These are phyloP conservation scores for Kuraishia capsulata DNA, from an alignment of 805 yeast genomes.

Conservation along the genomic window DNA sequence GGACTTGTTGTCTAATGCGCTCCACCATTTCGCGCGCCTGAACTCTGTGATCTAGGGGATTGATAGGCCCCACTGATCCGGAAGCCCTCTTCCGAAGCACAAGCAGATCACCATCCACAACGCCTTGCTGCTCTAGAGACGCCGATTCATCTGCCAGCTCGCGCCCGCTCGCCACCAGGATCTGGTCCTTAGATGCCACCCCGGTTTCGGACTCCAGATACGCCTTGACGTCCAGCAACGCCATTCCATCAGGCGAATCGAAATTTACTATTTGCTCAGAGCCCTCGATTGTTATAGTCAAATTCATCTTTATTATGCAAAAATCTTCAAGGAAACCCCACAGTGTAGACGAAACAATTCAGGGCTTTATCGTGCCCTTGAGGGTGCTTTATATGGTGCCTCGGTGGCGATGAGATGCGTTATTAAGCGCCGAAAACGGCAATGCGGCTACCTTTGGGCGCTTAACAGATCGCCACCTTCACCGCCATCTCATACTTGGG, in stretches of 20 bases:
- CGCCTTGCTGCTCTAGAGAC: slow-evolving; percentile 36
- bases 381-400: too few species aligned
- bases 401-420: too few species aligned
- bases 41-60: slow-evolving; percentile 5
- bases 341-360: not conserved
- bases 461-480: too few species aligned
- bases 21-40: slow-evolving; percentile 30
- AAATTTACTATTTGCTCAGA: slow-evolving; percentile 42
- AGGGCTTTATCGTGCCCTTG: not conserved
- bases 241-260: slow-evolving; percentile 59
- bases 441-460: too few species aligned
- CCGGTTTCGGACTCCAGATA: slow-evolving; percentile 63
- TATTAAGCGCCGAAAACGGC: too few species aligned
- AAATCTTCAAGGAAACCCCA: too few species aligned
- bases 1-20: slow-evolving; percentile 35
- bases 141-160: slow-evolving; percentile 23
- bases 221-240: slow-evolving; percentile 61
- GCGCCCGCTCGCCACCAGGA: slow-evolving; percentile 38
- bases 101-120: slow-evolving; percentile 53
- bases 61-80: slow-evolving; percentile 5
- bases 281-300: slow-evolving; percentile 40
- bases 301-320: slow-evolving; percentile 26
- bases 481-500: too few species aligned
- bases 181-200: slow-evolving; percentile 35
- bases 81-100: slow-evolving; percentile 22